phyloP scores from a whole-genome alignment of 768 basidiomycete genomes.

The Tricholoma saponaceum region DNA sequence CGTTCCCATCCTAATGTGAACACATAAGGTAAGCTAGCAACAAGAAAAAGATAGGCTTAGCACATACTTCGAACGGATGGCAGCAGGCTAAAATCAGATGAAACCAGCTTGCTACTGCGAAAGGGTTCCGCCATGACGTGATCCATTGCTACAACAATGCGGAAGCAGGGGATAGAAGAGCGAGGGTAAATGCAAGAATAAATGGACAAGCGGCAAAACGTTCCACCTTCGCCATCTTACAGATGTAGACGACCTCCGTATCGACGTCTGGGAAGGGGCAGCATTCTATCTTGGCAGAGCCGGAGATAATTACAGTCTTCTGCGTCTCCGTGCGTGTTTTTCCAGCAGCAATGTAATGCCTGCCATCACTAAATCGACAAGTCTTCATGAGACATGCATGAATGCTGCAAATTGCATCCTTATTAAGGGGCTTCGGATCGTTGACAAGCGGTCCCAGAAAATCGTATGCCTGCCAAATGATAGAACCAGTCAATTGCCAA shows the following conservation, averaged over 20 bases:
- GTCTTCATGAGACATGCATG: slow-evolving; percentile 26
- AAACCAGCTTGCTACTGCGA: slow-evolving; percentile 27
- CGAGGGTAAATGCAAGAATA: too few relatives aligned
- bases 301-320: slow-evolving; percentile 22
- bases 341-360: slow-evolving; percentile 19
- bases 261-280: slow-evolving; percentile 27
- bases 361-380: slow-evolving; percentile 14
- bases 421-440: slow-evolving; percentile 4
- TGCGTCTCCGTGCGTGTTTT: slow-evolving; percentile 21
- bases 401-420: slow-evolving; percentile 19
- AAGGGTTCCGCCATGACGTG: slow-evolving; percentile 23
- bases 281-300: slow-evolving; percentile 20
- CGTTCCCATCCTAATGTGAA: too few relatives aligned
- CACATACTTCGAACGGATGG: slow-evolving; percentile 16
- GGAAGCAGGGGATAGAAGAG: background rate
- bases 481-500: too few relatives aligned
- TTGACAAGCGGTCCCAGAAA: slow-evolving; percentile 12
- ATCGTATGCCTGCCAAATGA: slow-evolving; percentile 14
- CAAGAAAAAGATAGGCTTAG: too few relatives aligned
- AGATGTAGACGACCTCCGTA: slow-evolving; percentile 24
- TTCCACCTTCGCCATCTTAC: slow-evolving; percentile 23
- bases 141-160: slow-evolving; percentile 19
- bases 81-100: slow-evolving; percentile 24
- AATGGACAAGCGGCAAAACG: background rate
- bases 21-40: slow-evolving; percentile 10